A percentile compares a stretch with the other conserved stretches of the same genome.
Conservation (phyloP, 805 yeast genomes). For the Isabelozyma heimii region DNA sequence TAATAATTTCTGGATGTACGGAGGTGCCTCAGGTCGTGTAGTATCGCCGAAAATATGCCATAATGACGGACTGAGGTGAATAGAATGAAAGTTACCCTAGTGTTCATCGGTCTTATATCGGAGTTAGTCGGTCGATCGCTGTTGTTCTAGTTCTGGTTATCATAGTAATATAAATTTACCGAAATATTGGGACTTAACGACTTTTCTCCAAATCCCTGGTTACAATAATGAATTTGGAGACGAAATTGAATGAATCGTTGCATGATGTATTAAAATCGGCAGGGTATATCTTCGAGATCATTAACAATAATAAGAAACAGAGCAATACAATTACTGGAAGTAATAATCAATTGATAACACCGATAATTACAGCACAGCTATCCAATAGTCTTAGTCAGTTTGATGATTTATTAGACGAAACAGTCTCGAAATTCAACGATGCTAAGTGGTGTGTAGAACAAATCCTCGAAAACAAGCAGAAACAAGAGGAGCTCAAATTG, state of each 20-base stretch:
- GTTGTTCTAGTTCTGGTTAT: neutral
- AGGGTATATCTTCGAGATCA: slow-evolving; percentile 43
- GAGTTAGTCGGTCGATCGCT: neutral
- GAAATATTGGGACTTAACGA: too few relatives aligned
- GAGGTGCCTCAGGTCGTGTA: neutral
- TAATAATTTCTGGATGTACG: neutral
- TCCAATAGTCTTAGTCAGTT: slow-evolving; percentile 32
- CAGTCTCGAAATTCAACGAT: slow-evolving; percentile 39
- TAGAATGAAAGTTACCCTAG: neutral
- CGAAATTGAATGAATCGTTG: slow-evolving; percentile 37
- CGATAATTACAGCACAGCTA: slow-evolving; percentile 34
- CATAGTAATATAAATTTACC: neutral
- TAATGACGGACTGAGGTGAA: neutral
- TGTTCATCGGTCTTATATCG: neutral
- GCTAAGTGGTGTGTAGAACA: slow-evolving; percentile 44
- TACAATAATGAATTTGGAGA: slow-evolving; percentile 32
- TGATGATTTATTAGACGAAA: slow-evolving; percentile 43
- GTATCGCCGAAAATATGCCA: neutral
- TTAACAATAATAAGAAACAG: slow-evolving; percentile 38
- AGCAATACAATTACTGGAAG: slow-evolving; percentile 41
- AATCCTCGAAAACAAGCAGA: slow-evolving; percentile 39
- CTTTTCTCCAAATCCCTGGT: too few relatives aligned
- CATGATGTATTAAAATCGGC: slow-evolving; percentile 40
- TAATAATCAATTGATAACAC: slow-evolving; percentile 39
- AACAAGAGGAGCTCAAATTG: slow-evolving; percentile 37